A percentile compares a stretch with the other conserved stretches of the same genome.
These are phyloP conservation scores for Oryza meridionalis DNA, from an alignment of 176 grass and related monocot genomes.

Conservation along the genomic window DNA sequence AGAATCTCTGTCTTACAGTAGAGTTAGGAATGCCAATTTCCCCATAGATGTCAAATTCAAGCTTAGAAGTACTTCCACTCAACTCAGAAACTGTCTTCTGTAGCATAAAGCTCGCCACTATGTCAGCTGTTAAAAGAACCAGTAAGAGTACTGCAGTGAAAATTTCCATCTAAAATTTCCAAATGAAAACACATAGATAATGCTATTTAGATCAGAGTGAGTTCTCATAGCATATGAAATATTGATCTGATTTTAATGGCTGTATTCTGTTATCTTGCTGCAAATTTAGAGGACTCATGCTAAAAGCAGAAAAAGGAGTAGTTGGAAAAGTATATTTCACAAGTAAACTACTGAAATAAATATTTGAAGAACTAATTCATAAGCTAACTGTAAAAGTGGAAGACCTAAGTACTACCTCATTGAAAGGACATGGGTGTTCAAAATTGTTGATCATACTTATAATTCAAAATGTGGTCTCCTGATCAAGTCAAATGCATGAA, in stretches of 20 bases:
- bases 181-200: slow-evolving; percentile 18
- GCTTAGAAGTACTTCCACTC: slow-evolving; percentile 61
- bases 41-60: slow-evolving; percentile 87
- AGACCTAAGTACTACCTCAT: neutral
- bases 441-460: slow-evolving; percentile 10
- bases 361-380: neutral
- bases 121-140: slow-evolving; percentile 63
- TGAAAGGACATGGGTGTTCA: neutral
- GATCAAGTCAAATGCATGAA: slow-evolving; percentile 8
- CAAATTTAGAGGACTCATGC: neutral
- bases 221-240: neutral
- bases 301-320: slow-evolving; percentile 4
- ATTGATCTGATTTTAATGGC: neutral
- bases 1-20: slow-evolving; percentile 57
- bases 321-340: neutral
- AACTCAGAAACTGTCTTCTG: slow-evolving; percentile 63
- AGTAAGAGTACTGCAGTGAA: neutral
- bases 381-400: neutral
- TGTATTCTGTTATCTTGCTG: neutral
- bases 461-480: neutral
- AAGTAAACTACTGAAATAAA: neutral
- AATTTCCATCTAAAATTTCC: slow-evolving; percentile 10
- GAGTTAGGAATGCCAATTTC: slow-evolving; percentile 84
- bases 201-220: neutral
- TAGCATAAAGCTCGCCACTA: slow-evolving; percentile 82